Percentiles rank a stretch among this genome's conserved stretches.
phyloP scores from a whole-genome alignment of 305 asterid species.

The Rubia peregrina region DNA sequence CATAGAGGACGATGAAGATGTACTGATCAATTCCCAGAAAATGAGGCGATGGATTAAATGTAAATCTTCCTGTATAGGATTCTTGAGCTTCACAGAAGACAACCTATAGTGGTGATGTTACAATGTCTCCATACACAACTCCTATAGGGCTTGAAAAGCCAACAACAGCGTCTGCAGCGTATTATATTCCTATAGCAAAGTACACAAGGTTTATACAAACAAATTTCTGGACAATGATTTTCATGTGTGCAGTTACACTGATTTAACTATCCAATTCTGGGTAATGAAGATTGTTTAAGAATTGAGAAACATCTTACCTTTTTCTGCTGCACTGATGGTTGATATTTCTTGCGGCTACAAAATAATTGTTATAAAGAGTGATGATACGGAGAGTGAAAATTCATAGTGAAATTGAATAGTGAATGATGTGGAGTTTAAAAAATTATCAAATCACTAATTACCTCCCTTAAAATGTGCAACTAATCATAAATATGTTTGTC shows the following conservation, averaged over 20 bases:
- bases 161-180: conserved; percentile 12
- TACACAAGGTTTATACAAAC: too few species aligned
- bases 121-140: conserved; percentile 30
- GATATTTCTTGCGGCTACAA: background rate
- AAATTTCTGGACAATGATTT: too few species aligned
- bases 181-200: conserved; percentile 8
- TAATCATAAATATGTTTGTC: too few species aligned
- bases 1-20: conserved; percentile 17
- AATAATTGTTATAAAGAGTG: too few species aligned
- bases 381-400: too few species aligned
- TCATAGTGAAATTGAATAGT: too few species aligned
- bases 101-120: conserved; percentile 24
- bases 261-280: too few species aligned
- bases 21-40: conserved; percentile 26
- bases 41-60: conserved; percentile 19
- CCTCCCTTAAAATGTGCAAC: too few species aligned
- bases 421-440: too few species aligned
- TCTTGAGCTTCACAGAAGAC: background rate
- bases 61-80: conserved; percentile 18
- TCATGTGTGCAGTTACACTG: too few species aligned
- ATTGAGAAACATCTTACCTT: background rate
- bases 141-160: conserved; percentile 26
- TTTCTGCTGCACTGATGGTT: background rate
- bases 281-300: too few species aligned
- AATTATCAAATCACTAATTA: too few species aligned